Evolutionary conservation across 768 basidiomycete genomes (phyloP).

Genomic region (Tricholoma sp.): DNA sequence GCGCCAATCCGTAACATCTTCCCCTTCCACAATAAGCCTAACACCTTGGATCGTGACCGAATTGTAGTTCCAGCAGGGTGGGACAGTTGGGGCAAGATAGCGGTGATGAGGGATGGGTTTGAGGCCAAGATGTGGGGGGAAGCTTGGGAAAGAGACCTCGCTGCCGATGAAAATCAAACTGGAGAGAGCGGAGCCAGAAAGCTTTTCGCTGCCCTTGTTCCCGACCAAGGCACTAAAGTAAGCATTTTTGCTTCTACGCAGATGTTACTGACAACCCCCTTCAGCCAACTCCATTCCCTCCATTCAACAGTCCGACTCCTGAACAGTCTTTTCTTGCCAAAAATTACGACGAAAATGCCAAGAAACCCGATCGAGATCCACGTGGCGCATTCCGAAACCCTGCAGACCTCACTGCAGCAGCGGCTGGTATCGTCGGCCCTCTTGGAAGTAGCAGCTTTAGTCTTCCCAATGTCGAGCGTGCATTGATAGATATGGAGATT

Average conservation of each 20-base stretch:
- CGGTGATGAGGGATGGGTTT: conserved; percentile 85
- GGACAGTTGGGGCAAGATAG: conserved; percentile 98
- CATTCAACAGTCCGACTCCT: conserved; percentile 74
- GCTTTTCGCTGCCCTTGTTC: conserved; percentile 67
- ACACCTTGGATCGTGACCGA: conserved; percentile 88
- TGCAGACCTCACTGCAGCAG: conserved; percentile 47
- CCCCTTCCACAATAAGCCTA: conserved; percentile 82
- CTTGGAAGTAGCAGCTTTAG: conserved; percentile 83
- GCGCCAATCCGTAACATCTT: conserved; percentile 74
- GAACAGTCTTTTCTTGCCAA: conserved; percentile 90
- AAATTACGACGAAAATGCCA: conserved; percentile 88
- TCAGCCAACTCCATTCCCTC: conserved; percentile 62
- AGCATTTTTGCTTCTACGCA: conserved; percentile 14
- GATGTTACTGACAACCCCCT: background rate
- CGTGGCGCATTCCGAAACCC: conserved; percentile 83
- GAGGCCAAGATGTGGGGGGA: conserved; percentile 78
- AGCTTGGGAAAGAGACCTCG: conserved; percentile 73
- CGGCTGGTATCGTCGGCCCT: conserved; percentile 87
- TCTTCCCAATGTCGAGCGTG: conserved; percentile 84
- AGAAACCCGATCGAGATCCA: conserved; percentile 87
- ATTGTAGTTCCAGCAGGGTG: conserved; percentile 93
- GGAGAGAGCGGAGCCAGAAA: conserved; percentile 60
- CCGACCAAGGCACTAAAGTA: conserved; percentile 72
- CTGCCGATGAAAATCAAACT: conserved; percentile 33
- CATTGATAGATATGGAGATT: conserved; percentile 83